Evolutionary conservation across 139 green algal genomes (phyloP).

Genomic region (Ulvella scutata): DNA sequence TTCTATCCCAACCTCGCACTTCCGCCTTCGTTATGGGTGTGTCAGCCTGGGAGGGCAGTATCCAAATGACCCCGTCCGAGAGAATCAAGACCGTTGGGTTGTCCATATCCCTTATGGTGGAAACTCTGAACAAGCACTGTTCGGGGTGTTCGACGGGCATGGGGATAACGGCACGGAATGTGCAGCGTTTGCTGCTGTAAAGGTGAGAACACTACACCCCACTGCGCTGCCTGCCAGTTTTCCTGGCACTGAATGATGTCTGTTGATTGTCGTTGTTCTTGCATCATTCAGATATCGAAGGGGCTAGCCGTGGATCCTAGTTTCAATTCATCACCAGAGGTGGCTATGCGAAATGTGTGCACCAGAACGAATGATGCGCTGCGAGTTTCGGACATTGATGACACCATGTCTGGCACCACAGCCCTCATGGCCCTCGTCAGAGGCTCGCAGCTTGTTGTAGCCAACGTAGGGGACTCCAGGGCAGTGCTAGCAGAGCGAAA

Average conservation of each 20-base stretch:
- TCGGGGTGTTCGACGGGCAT: slow-evolving; percentile 82
- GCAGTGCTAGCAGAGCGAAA: slow-evolving; percentile 58
- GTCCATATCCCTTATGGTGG: slow-evolving; percentile 43
- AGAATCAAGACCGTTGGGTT: slow-evolving; percentile 78
- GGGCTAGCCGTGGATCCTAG: slow-evolving; percentile 35
- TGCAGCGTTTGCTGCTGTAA: slow-evolving; percentile 54
- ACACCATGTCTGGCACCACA: slow-evolving; percentile 73
- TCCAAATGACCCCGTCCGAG: slow-evolving; percentile 63
- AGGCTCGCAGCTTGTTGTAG: slow-evolving; percentile 45
- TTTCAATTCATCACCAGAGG: slow-evolving; percentile 16
- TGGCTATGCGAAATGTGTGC: slow-evolving; percentile 40
- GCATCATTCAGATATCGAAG: slow-evolving; percentile 22
- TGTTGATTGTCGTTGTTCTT: not conserved
- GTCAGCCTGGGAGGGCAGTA: slow-evolving; percentile 79
- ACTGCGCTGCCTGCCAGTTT: too few relatives aligned
- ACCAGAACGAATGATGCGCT: slow-evolving; percentile 61
- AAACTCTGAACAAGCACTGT: slow-evolving; percentile 41
- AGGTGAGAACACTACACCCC: too few relatives aligned
- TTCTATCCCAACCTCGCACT: slow-evolving; percentile 22
- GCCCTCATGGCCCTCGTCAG: slow-evolving; percentile 55
- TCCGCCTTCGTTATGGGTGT: slow-evolving; percentile 57
- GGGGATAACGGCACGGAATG: slow-evolving; percentile 52
- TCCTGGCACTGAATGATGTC: too few relatives aligned
- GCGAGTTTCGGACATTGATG: slow-evolving; percentile 33
- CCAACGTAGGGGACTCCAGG: slow-evolving; percentile 87